Evolutionary conservation across 257 asterid species (phyloP).

Genomic region (Leptodermis oblonga): DNA sequence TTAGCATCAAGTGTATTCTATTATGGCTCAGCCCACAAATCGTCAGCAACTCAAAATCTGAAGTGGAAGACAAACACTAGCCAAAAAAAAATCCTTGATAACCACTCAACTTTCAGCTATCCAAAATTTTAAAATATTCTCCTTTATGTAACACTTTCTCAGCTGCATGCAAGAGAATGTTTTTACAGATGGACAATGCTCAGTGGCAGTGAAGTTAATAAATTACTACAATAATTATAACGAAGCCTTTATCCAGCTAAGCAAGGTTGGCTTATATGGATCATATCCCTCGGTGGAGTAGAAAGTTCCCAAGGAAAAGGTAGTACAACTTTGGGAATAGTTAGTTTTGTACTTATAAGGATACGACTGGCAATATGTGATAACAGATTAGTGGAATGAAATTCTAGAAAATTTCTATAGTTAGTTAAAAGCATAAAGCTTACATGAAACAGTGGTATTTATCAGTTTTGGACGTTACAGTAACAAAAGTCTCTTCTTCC

Average conservation of each 20-base stretch:
- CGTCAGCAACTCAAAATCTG: not conserved
- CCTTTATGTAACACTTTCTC: not conserved
- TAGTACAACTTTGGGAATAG: not conserved
- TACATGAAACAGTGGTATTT: no score
- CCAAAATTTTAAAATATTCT: not conserved
- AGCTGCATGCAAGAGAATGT: not conserved
- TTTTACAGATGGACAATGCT: not conserved
- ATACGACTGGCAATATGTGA: not conserved
- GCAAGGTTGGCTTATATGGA: no score
- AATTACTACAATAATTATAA: no score
- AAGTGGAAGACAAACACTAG: not conserved
- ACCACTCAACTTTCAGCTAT: no score
- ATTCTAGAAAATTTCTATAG: not conserved
- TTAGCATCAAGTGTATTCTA: constrained; percentile 3
- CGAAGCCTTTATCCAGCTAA: no score
- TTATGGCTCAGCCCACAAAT: not conserved
- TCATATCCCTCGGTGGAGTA: not conserved
- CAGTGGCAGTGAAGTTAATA: not conserved
- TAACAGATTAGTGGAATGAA: not conserved
- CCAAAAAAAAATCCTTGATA: not conserved
- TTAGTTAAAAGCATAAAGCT: no score
- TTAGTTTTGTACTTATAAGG: no score
- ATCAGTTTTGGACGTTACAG: not conserved
- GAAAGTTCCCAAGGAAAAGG: not conserved
- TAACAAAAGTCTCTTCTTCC: not conserved